Percentiles rank a stretch among this genome's conserved stretches.
Evolutionary conservation across 2,329 filamentous ascomycete species (phyloP).

Genomic region (Paecilomyces fulvus): DNA sequence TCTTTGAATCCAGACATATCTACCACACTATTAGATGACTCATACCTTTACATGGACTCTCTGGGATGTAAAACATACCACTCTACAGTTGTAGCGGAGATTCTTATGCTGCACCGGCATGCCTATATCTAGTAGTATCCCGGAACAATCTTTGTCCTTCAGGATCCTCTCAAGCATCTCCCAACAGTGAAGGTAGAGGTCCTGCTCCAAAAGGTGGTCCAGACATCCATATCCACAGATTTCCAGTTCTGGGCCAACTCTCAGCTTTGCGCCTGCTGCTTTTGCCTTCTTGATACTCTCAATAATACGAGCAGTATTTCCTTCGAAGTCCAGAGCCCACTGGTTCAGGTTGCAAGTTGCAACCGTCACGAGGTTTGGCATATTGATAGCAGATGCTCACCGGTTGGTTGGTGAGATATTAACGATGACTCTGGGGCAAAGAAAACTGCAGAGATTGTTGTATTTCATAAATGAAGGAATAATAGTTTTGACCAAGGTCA

Average conservation of each 20-base stretch:
- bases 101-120: constrained; percentile 41
- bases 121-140: constrained; percentile 27
- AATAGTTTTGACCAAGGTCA: background rate
- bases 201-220: constrained; percentile 52
- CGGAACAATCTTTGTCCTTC: constrained; percentile 47
- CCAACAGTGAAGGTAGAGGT: constrained; percentile 50
- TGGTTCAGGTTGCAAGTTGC: constrained; percentile 11
- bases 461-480: background rate
- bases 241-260: constrained; percentile 43
- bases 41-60: background rate
- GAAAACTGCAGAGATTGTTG: background rate
- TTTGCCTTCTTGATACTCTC: constrained; percentile 54
- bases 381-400: background rate
- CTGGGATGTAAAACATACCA: background rate
- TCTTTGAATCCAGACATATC: constrained; percentile 55
- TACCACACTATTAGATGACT: constrained; percentile 36
- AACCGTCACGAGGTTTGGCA: constrained; percentile 8
- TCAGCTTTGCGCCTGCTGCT: constrained; percentile 46
- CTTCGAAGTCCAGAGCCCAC: constrained; percentile 49
- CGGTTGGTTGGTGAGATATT: background rate
- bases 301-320: constrained; percentile 55
- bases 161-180: constrained; percentile 54
- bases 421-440: background rate
- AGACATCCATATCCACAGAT: constrained; percentile 51
- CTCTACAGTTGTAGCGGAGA: constrained; percentile 48